phyloP scores from a whole-genome alignment of 164 flowering plant species.

The Kalanchoe fedtschenkoi region DNA sequence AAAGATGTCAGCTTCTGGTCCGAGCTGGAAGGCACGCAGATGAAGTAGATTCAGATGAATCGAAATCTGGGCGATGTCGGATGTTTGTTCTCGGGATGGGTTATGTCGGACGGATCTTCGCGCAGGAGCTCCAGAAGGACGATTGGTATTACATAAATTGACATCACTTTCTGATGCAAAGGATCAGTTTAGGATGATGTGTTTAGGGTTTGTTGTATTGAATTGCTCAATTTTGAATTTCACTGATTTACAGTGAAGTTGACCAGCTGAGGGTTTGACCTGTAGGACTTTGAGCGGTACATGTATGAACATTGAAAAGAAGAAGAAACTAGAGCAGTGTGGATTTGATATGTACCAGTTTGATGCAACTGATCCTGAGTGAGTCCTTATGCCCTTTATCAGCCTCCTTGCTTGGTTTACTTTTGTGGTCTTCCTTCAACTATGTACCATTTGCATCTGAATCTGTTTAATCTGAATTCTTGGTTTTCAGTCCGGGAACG shows the following conservation, averaged over 20 bases:
- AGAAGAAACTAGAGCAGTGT: slow-evolving; percentile 41
- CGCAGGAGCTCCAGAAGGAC: background rate
- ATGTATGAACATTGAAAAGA: slow-evolving; percentile 49
- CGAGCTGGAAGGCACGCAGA: background rate
- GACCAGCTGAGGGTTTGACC: background rate
- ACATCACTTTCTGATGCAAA: no score
- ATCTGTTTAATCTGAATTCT: no score
- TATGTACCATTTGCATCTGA: slow-evolving; percentile 5
- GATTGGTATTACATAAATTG: background rate
- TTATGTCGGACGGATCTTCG: slow-evolving; percentile 2
- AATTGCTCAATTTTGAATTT: background rate
- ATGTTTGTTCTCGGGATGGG: slow-evolving; percentile 5
- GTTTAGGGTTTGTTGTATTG: no score
- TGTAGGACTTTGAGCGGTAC: slow-evolving; percentile 68
- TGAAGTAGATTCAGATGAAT: background rate
- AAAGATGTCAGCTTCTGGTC: background rate
- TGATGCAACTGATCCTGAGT: slow-evolving; percentile 51
- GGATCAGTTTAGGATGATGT: no score
- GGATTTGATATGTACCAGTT: slow-evolving; percentile 56
- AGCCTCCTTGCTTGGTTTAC: no score
- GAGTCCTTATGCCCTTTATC: slow-evolving; percentile 15
- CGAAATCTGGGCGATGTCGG: background rate
- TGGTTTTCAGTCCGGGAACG: slow-evolving; percentile 30
- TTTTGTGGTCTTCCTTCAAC: no score
- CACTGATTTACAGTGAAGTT: no score